Evolutionary conservation across 805 yeast species (phyloP).

Genomic region (Henningerozyma blattae): DNA sequence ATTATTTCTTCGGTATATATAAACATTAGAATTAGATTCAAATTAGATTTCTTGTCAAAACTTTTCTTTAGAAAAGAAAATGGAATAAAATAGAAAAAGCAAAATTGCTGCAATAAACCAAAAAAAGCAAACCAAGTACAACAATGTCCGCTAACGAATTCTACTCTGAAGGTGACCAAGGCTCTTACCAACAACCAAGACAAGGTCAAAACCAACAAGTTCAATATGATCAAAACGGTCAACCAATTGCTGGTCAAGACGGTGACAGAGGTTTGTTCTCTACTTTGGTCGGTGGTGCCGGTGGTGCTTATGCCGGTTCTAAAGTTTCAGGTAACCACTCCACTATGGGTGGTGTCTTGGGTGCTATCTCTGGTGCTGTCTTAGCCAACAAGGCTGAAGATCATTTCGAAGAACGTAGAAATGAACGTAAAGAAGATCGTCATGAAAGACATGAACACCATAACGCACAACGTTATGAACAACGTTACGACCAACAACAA

Average conservation of each 20-base stretch:
- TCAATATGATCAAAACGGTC: conserved; percentile 18
- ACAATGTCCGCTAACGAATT: conserved; percentile 47
- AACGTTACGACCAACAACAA: too few species aligned
- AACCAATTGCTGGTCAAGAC: background rate
- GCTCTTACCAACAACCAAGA: conserved; percentile 18
- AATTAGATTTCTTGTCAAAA: too few species aligned
- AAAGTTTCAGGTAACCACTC: conserved; percentile 21
- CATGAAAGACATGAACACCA: conserved; percentile 11
- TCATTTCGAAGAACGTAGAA: conserved; percentile 24
- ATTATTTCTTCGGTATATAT: too few species aligned
- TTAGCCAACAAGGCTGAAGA: conserved; percentile 40
- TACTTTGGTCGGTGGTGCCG: conserved; percentile 35
- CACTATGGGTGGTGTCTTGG: conserved; percentile 34
- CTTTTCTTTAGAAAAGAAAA: too few species aligned
- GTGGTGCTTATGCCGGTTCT: conserved; percentile 42
- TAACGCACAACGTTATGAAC: too few species aligned
- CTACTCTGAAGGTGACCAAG: conserved; percentile 34
- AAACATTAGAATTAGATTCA: too few species aligned
- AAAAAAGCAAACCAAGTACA: too few species aligned
- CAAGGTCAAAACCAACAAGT: conserved; percentile 16
- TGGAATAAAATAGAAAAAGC: too few species aligned
- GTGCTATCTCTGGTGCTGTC: conserved; percentile 45
- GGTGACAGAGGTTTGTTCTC: conserved; percentile 6
- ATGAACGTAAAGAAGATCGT: conserved; percentile 1
- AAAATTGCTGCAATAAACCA: too few species aligned